A percentile compares a stretch with the other conserved stretches of the same genome.
Evolutionary conservation across 2,329 filamentous ascomycete species (phyloP).

Genomic region (Trichoderma citrinoviride): DNA sequence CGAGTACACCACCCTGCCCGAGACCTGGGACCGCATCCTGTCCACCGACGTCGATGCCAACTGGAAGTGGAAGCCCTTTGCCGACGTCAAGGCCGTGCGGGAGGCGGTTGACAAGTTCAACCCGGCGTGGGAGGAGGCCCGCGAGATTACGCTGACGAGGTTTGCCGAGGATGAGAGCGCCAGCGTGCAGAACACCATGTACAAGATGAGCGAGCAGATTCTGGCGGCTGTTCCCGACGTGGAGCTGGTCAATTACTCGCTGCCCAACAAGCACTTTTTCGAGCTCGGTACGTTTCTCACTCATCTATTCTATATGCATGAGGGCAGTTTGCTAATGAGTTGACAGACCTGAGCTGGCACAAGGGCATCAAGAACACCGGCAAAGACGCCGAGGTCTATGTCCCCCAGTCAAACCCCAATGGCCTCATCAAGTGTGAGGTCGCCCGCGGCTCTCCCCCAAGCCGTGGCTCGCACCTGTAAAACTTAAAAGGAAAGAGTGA

Average conservation of each 20-base stretch:
- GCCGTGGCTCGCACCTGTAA: not conserved
- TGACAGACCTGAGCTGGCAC: conserved; percentile 90
- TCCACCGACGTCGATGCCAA: conserved; percentile 86
- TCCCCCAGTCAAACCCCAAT: conserved; percentile 88
- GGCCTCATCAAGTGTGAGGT: conserved; percentile 95
- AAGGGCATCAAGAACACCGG: conserved; percentile 94
- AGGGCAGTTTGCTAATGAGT: not conserved
- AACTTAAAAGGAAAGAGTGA: not conserved
- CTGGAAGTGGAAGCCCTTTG: conserved; percentile 81
- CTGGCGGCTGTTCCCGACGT: conserved; percentile 70
- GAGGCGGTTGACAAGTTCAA: conserved; percentile 67
- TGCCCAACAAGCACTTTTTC: conserved; percentile 99
- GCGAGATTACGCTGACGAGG: conserved; percentile 81
- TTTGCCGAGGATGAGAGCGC: conserved; percentile 90
- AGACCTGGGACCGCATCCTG: conserved; percentile 93
- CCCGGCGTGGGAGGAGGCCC: conserved; percentile 71
- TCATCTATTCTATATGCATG: too few species aligned
- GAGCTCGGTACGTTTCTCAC: conserved; percentile 68
- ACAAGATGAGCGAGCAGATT: conserved; percentile 93
- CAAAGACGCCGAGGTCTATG: conserved; percentile 92
- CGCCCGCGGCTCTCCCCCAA: conserved; percentile 43
- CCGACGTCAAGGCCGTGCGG: conserved; percentile 64
- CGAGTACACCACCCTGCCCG: conserved; percentile 85
- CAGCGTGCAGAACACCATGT: conserved; percentile 97
- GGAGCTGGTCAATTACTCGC: conserved; percentile 71